These are phyloP conservation scores for Coleophoma crateriformis DNA, from an alignment of 2,329 filamentous ascomycete genomes.

Conservation along the genomic window DNA sequence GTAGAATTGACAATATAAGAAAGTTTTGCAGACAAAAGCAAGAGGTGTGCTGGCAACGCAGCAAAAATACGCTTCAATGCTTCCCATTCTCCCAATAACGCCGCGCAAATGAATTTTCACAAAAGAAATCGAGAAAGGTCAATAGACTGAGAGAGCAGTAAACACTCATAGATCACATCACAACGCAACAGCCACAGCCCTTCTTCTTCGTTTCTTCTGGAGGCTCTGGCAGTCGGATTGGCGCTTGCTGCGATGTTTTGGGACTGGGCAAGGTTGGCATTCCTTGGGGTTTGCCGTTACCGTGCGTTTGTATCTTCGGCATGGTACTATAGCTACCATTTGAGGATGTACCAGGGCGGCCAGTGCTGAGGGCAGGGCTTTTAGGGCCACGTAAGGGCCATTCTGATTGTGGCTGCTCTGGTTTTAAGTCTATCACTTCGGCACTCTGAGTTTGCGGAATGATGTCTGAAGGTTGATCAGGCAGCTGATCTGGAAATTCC, in stretches of 20 bases:
- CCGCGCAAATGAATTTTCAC: slow-evolving; percentile 1
- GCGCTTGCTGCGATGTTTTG: slow-evolving; percentile 25
- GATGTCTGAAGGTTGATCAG: slow-evolving; percentile 13
- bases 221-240: slow-evolving; percentile 47
- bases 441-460: slow-evolving; percentile 1
- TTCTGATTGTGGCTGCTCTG: slow-evolving; percentile 34
- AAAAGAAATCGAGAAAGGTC: neutral
- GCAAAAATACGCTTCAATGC: too few relatives aligned
- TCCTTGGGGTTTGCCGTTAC: slow-evolving; percentile 31
- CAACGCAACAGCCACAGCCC: slow-evolving; percentile 42
- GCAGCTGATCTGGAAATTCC: slow-evolving; percentile 29
- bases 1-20: too few relatives aligned
- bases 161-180: slow-evolving; percentile 34
- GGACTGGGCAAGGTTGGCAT: slow-evolving; percentile 17
- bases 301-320: slow-evolving; percentile 44
- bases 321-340: slow-evolving; percentile 50
- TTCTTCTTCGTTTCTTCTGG: slow-evolving; percentile 42
- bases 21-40: too few relatives aligned
- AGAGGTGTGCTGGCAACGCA: neutral
- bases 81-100: neutral
- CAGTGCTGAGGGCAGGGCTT: slow-evolving; percentile 41
- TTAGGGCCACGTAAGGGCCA: slow-evolving; percentile 52
- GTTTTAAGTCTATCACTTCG: slow-evolving; percentile 13
- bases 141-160: neutral
- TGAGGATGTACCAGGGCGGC: slow-evolving; percentile 35